phyloP scores from a whole-genome alignment of 2,329 filamentous ascomycete genomes.

The Paecilomyces variotii region DNA sequence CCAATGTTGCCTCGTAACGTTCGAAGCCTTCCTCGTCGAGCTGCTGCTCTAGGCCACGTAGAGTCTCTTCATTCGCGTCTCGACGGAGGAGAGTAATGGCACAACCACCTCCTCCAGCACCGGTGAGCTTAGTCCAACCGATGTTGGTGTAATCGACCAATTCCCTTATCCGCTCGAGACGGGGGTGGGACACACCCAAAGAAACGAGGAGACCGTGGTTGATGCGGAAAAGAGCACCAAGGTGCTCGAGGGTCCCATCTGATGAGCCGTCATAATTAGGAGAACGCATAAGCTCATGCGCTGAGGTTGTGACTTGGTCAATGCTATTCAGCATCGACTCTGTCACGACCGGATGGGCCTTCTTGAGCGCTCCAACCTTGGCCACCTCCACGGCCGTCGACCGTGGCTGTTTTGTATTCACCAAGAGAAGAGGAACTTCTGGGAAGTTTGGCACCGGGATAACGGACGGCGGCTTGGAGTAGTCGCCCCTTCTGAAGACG shows the following conservation, averaged over 20 bases:
- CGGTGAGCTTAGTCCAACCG: conserved; percentile 96
- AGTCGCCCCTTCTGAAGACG: conserved; percentile 74
- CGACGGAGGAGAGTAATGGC: conserved; percentile 84
- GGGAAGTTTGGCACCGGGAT: conserved; percentile 78
- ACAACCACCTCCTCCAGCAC: conserved; percentile 90
- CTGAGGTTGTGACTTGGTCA: conserved; percentile 53
- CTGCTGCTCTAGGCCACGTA: conserved; percentile 57
- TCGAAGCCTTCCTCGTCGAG: conserved; percentile 67
- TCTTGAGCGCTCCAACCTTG: conserved; percentile 69
- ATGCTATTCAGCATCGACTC: conserved; percentile 78
- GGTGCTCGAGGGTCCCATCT: conserved; percentile 55
- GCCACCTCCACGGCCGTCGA: conserved; percentile 79
- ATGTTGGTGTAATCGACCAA: conserved; percentile 81
- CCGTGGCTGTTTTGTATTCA: conserved; percentile 81
- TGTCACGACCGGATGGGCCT: conserved; percentile 66
- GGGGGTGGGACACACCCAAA: conserved; percentile 87
- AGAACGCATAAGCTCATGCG: conserved; percentile 47
- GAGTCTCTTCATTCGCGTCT: conserved; percentile 46
- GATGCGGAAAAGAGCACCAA: conserved; percentile 84
- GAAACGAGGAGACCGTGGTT: conserved; percentile 91
- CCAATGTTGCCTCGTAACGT: conserved; percentile 81
- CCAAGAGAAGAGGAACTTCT: conserved; percentile 78
- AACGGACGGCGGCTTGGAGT: conserved; percentile 67
- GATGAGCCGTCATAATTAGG: conserved; percentile 61
- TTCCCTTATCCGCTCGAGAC: conserved; percentile 83